A percentile compares a stretch with the other conserved stretches of the same genome.
phyloP scores from a whole-genome alignment of 768 basidiomycete genomes.

The Galerina sulciceps region DNA sequence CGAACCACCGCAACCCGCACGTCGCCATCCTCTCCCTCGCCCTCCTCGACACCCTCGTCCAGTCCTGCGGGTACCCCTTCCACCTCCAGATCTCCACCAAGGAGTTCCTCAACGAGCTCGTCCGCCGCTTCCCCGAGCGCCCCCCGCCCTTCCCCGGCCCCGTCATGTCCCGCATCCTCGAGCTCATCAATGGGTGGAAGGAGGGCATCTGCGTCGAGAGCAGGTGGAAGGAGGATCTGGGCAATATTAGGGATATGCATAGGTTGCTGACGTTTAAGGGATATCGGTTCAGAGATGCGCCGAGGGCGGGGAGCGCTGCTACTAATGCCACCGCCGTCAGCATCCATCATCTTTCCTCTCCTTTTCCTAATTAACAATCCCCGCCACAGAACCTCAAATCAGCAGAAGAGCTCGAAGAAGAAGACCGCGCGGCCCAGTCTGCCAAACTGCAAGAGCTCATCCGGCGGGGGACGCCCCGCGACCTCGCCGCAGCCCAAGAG shows the following conservation, averaged over 20 bases:
- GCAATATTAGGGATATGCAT: constrained; percentile 98
- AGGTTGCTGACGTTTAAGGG: constrained; percentile 93
- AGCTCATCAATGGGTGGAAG: constrained; percentile 93
- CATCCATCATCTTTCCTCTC: constrained; percentile 13
- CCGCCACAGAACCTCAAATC: constrained; percentile 80
- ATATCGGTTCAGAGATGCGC: constrained; percentile 69
- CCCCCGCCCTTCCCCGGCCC: constrained; percentile 94
- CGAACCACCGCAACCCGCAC: constrained; percentile 93
- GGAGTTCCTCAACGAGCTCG: constrained; percentile 98
- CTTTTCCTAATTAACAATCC: background rate
- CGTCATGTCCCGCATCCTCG: constrained; percentile 93
- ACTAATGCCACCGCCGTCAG: constrained; percentile 46
- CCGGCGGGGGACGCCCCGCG: constrained; percentile 91
- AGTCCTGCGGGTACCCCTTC: constrained; percentile 95
- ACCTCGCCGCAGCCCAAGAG: constrained; percentile 94
- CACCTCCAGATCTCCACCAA: constrained; percentile 97
- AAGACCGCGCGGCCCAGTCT: constrained; percentile 92
- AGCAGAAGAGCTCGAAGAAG: constrained; percentile 94
- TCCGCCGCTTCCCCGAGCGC: constrained; percentile 95
- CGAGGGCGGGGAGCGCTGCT: constrained; percentile 34
- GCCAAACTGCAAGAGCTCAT: constrained; percentile 99
- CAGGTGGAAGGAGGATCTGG: constrained; percentile 95
- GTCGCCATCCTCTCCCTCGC: constrained; percentile 85
- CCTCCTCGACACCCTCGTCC: constrained; percentile 89
- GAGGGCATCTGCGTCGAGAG: constrained; percentile 88